Percentiles rank a stretch among this genome's conserved stretches.
Conservation (phyloP, 2,329 filamentous ascomycete species). For the Cladophialophora exuberans region DNA sequence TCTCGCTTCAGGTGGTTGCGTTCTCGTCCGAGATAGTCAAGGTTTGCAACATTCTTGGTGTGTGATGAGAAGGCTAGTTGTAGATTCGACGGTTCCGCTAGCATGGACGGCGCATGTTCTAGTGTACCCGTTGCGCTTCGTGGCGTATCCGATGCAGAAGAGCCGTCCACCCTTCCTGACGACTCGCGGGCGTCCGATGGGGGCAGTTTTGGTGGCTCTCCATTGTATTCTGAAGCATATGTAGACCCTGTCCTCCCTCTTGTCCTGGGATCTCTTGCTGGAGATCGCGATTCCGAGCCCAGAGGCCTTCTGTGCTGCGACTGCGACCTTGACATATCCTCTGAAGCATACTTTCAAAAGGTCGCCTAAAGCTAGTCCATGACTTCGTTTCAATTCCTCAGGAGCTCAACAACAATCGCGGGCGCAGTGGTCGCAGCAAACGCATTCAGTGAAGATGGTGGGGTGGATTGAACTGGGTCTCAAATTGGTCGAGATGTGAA, state of each 20-base stretch:
- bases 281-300: neutral
- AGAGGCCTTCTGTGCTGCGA: neutral
- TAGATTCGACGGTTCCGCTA: neutral
- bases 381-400: neutral
- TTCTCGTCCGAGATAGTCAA: conserved; percentile 1
- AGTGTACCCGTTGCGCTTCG: neutral
- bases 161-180: neutral
- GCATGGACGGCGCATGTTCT: neutral
- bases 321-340: neutral
- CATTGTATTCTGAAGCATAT: neutral
- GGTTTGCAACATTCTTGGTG: neutral
- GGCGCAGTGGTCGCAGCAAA: no score
- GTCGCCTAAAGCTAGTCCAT: neutral
- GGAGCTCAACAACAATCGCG: no score
- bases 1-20: neutral
- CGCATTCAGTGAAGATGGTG: no score
- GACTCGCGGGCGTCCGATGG: neutral
- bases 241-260: conserved; percentile 1
- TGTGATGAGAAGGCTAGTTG: conserved; percentile 1
- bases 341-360: neutral
- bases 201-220: neutral
- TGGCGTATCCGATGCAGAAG: neutral
- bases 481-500: no score
- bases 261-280: conserved; percentile 14
- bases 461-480: no score